Base-by-base conservation (phyloP, 202 grass and related monocot genomes). In the Setaria italica region DNA sequence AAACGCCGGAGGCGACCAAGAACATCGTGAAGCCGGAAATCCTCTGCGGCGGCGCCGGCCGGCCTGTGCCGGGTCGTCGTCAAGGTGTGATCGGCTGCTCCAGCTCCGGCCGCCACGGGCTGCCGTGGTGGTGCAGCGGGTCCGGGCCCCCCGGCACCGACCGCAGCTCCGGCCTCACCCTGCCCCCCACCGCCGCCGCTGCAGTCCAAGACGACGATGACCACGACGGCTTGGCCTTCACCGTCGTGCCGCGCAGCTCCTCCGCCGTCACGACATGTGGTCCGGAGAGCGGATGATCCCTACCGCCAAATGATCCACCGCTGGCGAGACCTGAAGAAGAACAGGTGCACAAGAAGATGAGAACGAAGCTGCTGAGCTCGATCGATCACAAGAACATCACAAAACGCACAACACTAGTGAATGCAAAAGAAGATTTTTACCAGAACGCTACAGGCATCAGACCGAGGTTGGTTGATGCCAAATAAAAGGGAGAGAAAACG, bases 111-210 rank as follows among this genome's bases (percentile, higher is more conserved):
- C 78, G 72, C 72, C 56, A 48, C 12, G 83, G 83, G 83, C 78
- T 77, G 55, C 64, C 65, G 78, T 89, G 88, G 88, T 89, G 88
- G 47, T 89, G 88, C 83, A 89, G 30, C 29, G 88, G 88, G 78
- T 89, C 88, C 29, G 88, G 88, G 4, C 88, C 88, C 3, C 64
- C 83, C 14, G 83, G 88, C 72, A 89, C 88, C 1, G 78, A 77
- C 37, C 88, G 46, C 34, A 89, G 47, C 72, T 86, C 88, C 64
- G 66, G 14, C 67, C 11, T 39, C 34, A 41, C 4, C 3, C 46
- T 29, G 57, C 21, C 5, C 30, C 17, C 7, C 42, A 56, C 51
- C 17, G 19, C 11, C 49, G 78, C 6, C 46, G 48, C 60, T 29
- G 29, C 11, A 0, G 60, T 63, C 60, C 60, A 63, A 14, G 60